Conservation (phyloP, 768 basidiomycete genomes). For the Sistotremastrum niveocremeum region DNA sequence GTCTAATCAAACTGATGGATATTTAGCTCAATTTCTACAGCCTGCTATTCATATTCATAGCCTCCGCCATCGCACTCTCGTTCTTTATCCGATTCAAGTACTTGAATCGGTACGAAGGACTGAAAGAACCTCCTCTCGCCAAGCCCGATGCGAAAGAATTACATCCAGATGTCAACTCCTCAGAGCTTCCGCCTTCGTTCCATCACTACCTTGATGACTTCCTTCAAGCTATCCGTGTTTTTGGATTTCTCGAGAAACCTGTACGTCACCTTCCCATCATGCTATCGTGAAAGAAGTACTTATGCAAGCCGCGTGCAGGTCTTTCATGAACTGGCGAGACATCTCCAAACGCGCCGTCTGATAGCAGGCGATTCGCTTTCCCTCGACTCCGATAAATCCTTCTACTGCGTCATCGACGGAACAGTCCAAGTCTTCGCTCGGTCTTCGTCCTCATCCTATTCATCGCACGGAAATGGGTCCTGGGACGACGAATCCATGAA, state of each 20-base stretch:
- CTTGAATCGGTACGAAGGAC: constrained; percentile 58
- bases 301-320: constrained; percentile 34
- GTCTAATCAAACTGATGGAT: not conserved
- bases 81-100: constrained; percentile 79
- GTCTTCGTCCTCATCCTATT: constrained; percentile 23
- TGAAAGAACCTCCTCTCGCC: constrained; percentile 69
- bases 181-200: constrained; percentile 61
- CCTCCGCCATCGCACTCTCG: constrained; percentile 54
- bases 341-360: constrained; percentile 88
- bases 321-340: constrained; percentile 93
- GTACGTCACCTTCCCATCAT: constrained; percentile 30
- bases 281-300: not conserved
- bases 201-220: constrained; percentile 98
- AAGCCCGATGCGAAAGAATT: constrained; percentile 78
- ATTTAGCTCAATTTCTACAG: constrained; percentile 82
- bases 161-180: constrained; percentile 82
- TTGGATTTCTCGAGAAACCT: constrained; percentile 96
- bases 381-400: constrained; percentile 83
- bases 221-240: constrained; percentile 88
- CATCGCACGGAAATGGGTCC: constrained; percentile 31
- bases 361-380: constrained; percentile 93
- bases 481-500: constrained; percentile 87
- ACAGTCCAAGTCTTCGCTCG: constrained; percentile 85
- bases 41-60: constrained; percentile 62
- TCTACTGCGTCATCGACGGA: constrained; percentile 98